These are phyloP conservation scores for Rhizopus arrhizus DNA, from an alignment of 371 early-diverging fungal genomes.

Conservation along the genomic window DNA sequence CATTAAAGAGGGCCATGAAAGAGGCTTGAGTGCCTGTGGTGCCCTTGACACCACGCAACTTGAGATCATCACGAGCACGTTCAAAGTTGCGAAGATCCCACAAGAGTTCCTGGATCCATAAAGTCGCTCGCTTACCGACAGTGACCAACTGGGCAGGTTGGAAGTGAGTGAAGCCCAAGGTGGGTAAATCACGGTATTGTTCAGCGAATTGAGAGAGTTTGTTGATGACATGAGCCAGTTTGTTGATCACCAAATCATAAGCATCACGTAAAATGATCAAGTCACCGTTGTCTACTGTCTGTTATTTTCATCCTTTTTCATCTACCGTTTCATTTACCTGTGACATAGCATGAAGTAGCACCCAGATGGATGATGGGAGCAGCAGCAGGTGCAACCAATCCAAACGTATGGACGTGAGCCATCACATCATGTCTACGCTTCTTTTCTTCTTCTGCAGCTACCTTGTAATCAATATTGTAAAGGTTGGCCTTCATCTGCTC, in stretches of 20 bases:
- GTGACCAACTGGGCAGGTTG: conserved; percentile 98
- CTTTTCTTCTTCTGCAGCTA: conserved; percentile 93
- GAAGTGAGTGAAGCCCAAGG: conserved; percentile 97
- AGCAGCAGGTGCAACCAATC: conserved; percentile 86
- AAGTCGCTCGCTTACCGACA: conserved; percentile 95
- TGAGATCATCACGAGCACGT: conserved; percentile 85
- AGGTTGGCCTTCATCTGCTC: conserved; percentile 89
- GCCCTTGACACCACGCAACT: conserved; percentile 97
- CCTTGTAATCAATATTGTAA: conserved; percentile 85
- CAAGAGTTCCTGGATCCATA: conserved; percentile 94
- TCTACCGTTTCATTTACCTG: conserved; percentile 41
- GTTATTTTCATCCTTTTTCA: too few relatives aligned
- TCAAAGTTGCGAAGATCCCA: conserved; percentile 95
- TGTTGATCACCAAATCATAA: conserved; percentile 87
- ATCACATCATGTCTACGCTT: conserved; percentile 97
- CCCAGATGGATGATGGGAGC: conserved; percentile 97
- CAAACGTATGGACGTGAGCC: conserved; percentile 98
- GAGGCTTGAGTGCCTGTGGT: conserved; percentile 99
- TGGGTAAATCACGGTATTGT: conserved; percentile 83
- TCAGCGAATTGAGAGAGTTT: conserved; percentile 80
- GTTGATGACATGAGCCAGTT: conserved; percentile 83
- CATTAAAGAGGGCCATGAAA: conserved; percentile 93
- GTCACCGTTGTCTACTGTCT: conserved; percentile 84
- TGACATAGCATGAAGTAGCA: conserved; percentile 97
- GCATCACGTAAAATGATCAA: conserved; percentile 94